Evolutionary conservation across 1,284 basidiomycete species (phyloP).

Genomic region (Albatrellus sp.): DNA sequence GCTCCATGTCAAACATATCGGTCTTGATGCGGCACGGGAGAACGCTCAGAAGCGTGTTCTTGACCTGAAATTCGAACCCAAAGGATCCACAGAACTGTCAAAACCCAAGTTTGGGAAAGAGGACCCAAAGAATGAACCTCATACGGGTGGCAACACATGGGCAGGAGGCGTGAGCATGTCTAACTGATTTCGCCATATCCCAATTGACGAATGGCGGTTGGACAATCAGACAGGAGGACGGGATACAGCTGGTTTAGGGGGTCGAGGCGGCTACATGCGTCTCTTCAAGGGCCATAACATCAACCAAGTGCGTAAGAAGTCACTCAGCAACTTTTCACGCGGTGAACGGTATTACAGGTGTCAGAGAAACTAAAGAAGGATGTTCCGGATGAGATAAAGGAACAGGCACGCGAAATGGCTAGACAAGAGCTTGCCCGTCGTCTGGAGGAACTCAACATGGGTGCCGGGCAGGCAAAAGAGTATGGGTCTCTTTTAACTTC

Average conservation of each 20-base stretch:
- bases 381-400: conserved; percentile 47
- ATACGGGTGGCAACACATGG: conserved; percentile 47
- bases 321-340: neutral
- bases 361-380: conserved; percentile 41
- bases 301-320: conserved; percentile 30
- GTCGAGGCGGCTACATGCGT: conserved; percentile 54
- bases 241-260: conserved; percentile 56
- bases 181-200: neutral
- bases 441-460: conserved; percentile 53
- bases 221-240: conserved; percentile 41
- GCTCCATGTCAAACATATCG: conserved; percentile 38
- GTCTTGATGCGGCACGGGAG: conserved; percentile 42
- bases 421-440: conserved; percentile 44
- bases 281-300: conserved; percentile 51
- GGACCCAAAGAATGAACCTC: conserved; percentile 38
- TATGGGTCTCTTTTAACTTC: conserved; percentile 39
- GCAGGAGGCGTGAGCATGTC: conserved; percentile 41
- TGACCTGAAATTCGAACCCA: conserved; percentile 46
- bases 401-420: conserved; percentile 54
- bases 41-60: conserved; percentile 33
- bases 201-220: neutral
- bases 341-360: conserved; percentile 21
- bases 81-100: conserved; percentile 27
- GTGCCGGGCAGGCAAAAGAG: conserved; percentile 35
- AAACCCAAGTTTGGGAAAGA: conserved; percentile 49